Evolutionary conservation across 768 basidiomycete genomes (phyloP).

Genomic region (Xerocomus potaroensis): DNA sequence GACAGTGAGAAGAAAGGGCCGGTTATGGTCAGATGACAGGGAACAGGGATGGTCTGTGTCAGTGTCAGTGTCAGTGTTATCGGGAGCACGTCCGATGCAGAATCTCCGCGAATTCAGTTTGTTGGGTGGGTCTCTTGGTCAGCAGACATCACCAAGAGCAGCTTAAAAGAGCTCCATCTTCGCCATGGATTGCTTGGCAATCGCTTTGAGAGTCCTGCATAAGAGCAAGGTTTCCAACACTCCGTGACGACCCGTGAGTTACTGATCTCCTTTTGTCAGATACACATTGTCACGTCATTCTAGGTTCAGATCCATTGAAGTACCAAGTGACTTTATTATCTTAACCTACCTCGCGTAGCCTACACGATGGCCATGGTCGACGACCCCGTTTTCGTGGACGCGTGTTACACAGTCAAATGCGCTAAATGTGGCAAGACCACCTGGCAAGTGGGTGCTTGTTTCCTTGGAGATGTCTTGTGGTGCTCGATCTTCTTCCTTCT

Average conservation of each 20-base stretch:
- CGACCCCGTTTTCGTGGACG: conserved; percentile 39
- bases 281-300: conserved; percentile 17
- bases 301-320: conserved; percentile 15
- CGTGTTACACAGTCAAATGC: conserved; percentile 58
- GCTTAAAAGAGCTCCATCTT: not conserved
- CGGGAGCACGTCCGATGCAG: not conserved
- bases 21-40: conserved; percentile 10
- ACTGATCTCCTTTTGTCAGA: conserved; percentile 1
- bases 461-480: conserved; percentile 24
- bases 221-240: conserved; percentile 10
- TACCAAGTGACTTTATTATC: conserved; percentile 29
- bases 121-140: conserved; percentile 1
- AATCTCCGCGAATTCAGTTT: conserved; percentile 15
- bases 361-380: conserved; percentile 22
- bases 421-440: conserved; percentile 61
- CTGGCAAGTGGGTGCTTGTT: conserved; percentile 53
- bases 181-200: not conserved
- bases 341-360: conserved; percentile 27
- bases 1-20: conserved; percentile 9
- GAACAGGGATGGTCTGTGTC: conserved; percentile 3
- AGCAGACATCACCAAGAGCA: not conserved
- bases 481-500: conserved; percentile 12
- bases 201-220: not conserved
- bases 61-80: not conserved
- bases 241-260: conserved; percentile 4